A percentile compares a stretch with the other conserved stretches of the same genome.
Conservation (phyloP, 768 basidiomycete genomes). For the Rubroboletus pulcherrimus region DNA sequence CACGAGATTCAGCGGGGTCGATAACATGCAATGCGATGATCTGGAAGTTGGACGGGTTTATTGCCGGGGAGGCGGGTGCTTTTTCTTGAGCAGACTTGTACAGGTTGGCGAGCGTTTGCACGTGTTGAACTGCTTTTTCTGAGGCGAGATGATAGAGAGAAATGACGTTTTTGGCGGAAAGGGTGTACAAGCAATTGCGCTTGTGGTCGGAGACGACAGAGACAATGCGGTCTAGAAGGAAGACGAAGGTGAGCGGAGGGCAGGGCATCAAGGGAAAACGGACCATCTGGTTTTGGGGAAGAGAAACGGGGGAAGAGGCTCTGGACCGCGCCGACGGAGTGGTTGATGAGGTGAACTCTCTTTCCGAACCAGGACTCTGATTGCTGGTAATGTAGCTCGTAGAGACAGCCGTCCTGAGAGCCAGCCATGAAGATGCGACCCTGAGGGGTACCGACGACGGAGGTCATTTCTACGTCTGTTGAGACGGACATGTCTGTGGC, state of each 20-base stretch:
- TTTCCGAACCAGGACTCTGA: slow-evolving; percentile 92
- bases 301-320: slow-evolving; percentile 78
- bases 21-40: slow-evolving; percentile 71
- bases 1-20: slow-evolving; percentile 60
- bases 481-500: slow-evolving; percentile 80
- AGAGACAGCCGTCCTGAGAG: slow-evolving; percentile 79
- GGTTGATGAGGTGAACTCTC: slow-evolving; percentile 79
- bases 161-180: slow-evolving; percentile 63
- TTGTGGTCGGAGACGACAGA: slow-evolving; percentile 61
- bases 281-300: slow-evolving; percentile 62
- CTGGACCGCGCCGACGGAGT: slow-evolving; percentile 74
- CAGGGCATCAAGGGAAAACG: slow-evolving; percentile 17
- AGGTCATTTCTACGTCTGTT: slow-evolving; percentile 82
- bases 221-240: slow-evolving; percentile 61
- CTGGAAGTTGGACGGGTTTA: slow-evolving; percentile 66
- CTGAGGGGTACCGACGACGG: slow-evolving; percentile 70
- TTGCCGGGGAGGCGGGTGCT: slow-evolving; percentile 68
- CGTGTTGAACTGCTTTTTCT: slow-evolving; percentile 63
- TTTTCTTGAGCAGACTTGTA: slow-evolving; percentile 79
- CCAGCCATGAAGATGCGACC: slow-evolving; percentile 93
- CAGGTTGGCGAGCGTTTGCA: slow-evolving; percentile 73
- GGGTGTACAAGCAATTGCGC: slow-evolving; percentile 75
- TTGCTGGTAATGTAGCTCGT: slow-evolving; percentile 89
- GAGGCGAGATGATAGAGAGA: slow-evolving; percentile 60
- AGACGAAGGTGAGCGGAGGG: slow-evolving; percentile 2